Evolutionary conservation across 2,329 filamentous ascomycete genomes (phyloP).

Genomic region (Cladosporium sp.): DNA sequence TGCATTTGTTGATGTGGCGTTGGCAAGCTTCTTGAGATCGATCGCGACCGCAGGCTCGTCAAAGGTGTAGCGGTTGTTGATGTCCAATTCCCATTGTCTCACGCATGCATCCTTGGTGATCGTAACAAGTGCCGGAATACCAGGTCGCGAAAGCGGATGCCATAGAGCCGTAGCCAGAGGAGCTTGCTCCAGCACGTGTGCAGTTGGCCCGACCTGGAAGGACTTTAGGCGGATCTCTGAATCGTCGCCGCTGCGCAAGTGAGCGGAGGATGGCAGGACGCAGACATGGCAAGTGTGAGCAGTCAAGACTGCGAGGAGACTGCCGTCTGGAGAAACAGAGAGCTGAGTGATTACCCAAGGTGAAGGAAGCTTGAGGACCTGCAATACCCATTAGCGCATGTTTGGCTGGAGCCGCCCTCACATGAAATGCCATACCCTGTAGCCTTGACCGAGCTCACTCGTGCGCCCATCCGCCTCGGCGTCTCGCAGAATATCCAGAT

Average conservation of each 20-base stretch:
- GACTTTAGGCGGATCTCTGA: slow-evolving; percentile 76
- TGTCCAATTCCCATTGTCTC: slow-evolving; percentile 84
- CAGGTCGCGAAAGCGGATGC: slow-evolving; percentile 80
- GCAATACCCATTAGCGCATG: background rate
- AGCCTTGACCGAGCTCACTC: slow-evolving; percentile 22
- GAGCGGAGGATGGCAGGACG: slow-evolving; percentile 76
- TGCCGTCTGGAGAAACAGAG: slow-evolving; percentile 75
- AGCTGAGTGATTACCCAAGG: slow-evolving; percentile 83
- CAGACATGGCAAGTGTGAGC: slow-evolving; percentile 85
- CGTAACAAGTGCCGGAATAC: slow-evolving; percentile 80
- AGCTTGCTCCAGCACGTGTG: slow-evolving; percentile 82
- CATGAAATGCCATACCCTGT: slow-evolving; percentile 27
- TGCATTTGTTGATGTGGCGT: slow-evolving; percentile 77
- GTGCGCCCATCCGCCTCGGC: slow-evolving; percentile 23
- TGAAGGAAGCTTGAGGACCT: slow-evolving; percentile 76
- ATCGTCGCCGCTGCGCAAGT: slow-evolving; percentile 68
- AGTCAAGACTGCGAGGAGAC: slow-evolving; percentile 82
- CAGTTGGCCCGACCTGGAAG: slow-evolving; percentile 88
- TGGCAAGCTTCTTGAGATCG: slow-evolving; percentile 84
- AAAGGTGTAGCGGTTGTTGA: slow-evolving; percentile 83
- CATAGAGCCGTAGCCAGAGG: slow-evolving; percentile 80
- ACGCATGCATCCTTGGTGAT: slow-evolving; percentile 86
- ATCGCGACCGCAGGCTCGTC: slow-evolving; percentile 79
- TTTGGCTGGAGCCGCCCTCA: background rate
- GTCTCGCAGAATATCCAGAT: slow-evolving; percentile 77